Conservation (phyloP, 305 asterid species). For the Fraxinus angustifolia region DNA sequence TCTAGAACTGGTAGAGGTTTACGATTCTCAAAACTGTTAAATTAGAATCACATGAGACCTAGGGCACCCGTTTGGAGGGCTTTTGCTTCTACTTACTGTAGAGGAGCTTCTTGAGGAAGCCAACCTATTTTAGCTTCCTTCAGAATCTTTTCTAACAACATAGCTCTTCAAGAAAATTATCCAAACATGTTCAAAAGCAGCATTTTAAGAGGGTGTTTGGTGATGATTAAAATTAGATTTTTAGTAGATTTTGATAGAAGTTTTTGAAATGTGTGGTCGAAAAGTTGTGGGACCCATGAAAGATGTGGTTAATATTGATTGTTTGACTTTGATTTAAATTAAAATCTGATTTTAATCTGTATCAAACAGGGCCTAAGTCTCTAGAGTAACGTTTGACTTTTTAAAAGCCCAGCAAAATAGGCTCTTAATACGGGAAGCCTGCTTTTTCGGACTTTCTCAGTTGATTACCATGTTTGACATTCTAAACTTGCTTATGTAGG, state of each 20-base stretch:
- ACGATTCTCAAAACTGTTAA: background rate
- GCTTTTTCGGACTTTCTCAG: background rate
- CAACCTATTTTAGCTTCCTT: background rate
- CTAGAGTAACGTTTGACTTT: background rate
- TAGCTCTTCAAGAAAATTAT: background rate
- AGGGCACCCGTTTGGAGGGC: background rate
- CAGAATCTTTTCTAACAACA: too few species aligned
- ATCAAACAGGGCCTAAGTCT: background rate
- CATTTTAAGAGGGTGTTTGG: too few species aligned
- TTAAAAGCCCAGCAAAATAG: background rate
- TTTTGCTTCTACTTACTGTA: background rate
- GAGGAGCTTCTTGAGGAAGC: background rate
- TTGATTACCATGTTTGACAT: background rate
- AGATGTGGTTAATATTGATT: too few species aligned
- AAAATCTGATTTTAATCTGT: too few species aligned
- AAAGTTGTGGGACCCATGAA: too few species aligned
- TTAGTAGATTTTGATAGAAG: too few species aligned
- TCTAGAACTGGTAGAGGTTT: background rate
- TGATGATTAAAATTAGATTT: too few species aligned
- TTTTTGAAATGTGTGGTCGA: too few species aligned
- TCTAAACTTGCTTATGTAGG: slow-evolving; percentile 44
- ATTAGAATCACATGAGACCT: background rate
- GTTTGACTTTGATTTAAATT: too few species aligned
- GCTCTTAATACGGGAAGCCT: background rate
- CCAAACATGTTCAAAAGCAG: background rate